Base-by-base conservation (phyloP, 2,329 filamentous ascomycete genomes). In the Cadophora sp. region DNA sequence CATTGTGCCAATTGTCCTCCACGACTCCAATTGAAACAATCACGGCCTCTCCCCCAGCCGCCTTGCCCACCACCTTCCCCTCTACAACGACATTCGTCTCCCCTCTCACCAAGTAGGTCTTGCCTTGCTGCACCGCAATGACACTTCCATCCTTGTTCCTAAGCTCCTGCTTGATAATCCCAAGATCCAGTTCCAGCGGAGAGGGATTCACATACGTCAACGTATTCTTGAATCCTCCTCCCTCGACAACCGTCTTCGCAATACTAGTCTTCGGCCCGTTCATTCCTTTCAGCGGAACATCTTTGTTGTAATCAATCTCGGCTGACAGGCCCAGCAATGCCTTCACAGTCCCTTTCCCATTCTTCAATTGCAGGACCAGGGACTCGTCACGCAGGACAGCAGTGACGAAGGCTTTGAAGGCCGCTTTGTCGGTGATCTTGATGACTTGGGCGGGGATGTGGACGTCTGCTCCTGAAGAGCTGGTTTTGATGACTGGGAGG, bases 171-270 rank as follows among this genome's bases (percentile, higher is more conserved):
- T 68, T 62, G 29, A 67, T 58, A 11, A 59, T 63, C 16, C 69
- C 69, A 37, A 71, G 46, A 65, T 71, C 69, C 8, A 71, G 62
- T 27, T 71, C 69, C 29, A 68, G 27, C 27, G 69, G 66, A 24
- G 40, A 56, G 4, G 69, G 69, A 60, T 71, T 68, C 3, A 29
- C 24, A 2, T 58, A 43, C 31, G 24, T 48, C 24, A 71, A 58
- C n/a, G 62, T 64, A 51, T 60, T 71, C 58, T 16, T 71, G 56
- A 67, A 71, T 11, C 64, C 64, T 2, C 31, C 43, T 0, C 61
- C 64, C 16, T 40, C 26, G 11, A 37, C 29, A 48, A 63, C 64
- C 27, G 64, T 69, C 40, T 62, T 65, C 19, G 55, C 4, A 37
- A 71, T 69, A 12, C 8, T 50, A 4, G 64, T 71, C 40, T 67